Conservation (phyloP, 345 rosid species). For the Salix suchowensis region DNA sequence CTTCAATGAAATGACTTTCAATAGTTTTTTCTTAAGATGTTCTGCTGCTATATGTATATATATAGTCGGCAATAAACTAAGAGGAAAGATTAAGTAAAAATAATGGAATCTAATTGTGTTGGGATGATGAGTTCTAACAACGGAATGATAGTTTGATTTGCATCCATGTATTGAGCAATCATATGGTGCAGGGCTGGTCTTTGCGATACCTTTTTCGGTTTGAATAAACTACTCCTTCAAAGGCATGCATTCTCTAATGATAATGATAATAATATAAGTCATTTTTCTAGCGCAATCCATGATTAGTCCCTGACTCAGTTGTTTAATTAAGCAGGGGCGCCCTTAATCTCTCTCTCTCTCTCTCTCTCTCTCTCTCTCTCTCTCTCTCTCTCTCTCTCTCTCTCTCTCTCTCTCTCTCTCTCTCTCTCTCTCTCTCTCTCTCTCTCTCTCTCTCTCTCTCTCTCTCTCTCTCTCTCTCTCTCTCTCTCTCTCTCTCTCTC, state of each 20-base stretch:
- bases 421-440: too few species aligned
- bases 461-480: too few species aligned
- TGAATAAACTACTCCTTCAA: slow-evolving; percentile 21
- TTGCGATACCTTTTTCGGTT: slow-evolving; percentile 17
- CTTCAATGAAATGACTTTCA: not conserved
- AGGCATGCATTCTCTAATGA: slow-evolving; percentile 19
- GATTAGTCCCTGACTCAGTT: slow-evolving; percentile 10
- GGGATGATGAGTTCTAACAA: slow-evolving; percentile 33
- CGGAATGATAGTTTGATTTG: slow-evolving; percentile 22
- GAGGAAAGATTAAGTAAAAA: not conserved
- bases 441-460: too few species aligned
- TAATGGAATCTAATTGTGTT: slow-evolving; percentile 1
- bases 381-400: too few species aligned
- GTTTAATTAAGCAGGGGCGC: not conserved
- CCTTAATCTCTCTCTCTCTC: not conserved
- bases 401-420: too few species aligned
- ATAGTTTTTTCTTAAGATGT: too few species aligned
- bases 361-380: too few species aligned
- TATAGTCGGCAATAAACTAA: not conserved
- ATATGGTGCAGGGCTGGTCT: slow-evolving; percentile 25
- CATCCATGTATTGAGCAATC: slow-evolving; percentile 29
- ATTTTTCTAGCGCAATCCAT: slow-evolving; percentile 15
- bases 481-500: too few species aligned
- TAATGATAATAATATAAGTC: slow-evolving; percentile 4
- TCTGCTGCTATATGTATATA: not conserved